Conservation (phyloP, 805 yeast genomes). For the Ogataea neopini region DNA sequence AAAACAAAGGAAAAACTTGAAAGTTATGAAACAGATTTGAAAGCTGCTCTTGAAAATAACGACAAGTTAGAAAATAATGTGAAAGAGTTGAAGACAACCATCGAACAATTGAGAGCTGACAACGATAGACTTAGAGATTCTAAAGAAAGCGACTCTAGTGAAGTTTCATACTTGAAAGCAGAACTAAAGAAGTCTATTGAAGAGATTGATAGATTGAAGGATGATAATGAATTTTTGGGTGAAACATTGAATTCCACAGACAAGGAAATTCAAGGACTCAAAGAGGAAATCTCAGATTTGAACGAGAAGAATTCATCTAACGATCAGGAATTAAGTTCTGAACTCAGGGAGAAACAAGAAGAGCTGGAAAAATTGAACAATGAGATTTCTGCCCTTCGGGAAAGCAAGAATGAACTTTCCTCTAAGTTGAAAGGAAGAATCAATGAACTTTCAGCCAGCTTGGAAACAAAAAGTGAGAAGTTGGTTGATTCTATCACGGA, state of each 20-base stretch:
- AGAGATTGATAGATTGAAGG: slow-evolving; percentile 12
- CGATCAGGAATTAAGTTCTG: slow-evolving; percentile 5
- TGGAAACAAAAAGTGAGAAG: slow-evolving; percentile 19
- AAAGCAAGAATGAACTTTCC: slow-evolving; percentile 1
- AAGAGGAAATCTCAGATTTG: background rate
- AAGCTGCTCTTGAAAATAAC: slow-evolving; percentile 11
- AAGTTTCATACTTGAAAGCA: slow-evolving; percentile 10
- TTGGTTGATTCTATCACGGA: slow-evolving; percentile 18
- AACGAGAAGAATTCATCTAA: background rate
- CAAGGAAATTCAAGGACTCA: slow-evolving; percentile 7
- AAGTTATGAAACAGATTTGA: slow-evolving; percentile 15
- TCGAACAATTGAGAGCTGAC: slow-evolving; percentile 11
- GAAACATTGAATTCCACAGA: slow-evolving; percentile 5
- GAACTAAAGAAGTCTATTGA: slow-evolving; percentile 10
- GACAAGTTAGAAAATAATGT: slow-evolving; percentile 16
- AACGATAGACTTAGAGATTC: slow-evolving; percentile 11
- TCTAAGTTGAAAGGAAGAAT: slow-evolving; percentile 11
- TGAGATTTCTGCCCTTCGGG: slow-evolving; percentile 11
- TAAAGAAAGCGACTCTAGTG: slow-evolving; percentile 4
- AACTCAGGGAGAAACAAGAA: slow-evolving; percentile 12
- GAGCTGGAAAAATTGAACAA: slow-evolving; percentile 12
- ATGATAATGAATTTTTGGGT: slow-evolving; percentile 12
- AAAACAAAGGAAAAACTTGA: slow-evolving; percentile 15
- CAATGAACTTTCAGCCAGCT: slow-evolving; percentile 9
- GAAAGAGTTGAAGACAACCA: slow-evolving; percentile 6